A percentile compares a stretch with the other conserved stretches of the same genome.
phyloP scores from a whole-genome alignment of 305 asterid genomes.

The Fraxinus greggii region DNA sequence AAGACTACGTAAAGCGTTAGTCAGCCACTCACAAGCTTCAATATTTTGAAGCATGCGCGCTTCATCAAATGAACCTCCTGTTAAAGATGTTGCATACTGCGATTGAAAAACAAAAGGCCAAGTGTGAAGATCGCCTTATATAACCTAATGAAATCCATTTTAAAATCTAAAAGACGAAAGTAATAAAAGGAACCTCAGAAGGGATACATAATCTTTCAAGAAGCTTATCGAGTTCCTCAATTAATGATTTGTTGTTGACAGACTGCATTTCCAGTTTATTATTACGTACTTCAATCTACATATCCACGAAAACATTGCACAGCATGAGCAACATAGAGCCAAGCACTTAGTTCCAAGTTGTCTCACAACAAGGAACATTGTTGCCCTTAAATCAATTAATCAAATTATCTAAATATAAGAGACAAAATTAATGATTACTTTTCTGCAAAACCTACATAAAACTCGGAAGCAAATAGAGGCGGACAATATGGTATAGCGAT shows the following conservation, averaged over 20 bases:
- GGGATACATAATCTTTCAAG: conserved; percentile 84
- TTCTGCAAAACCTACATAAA: conserved; percentile 4
- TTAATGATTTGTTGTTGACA: conserved; percentile 73
- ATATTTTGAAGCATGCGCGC: conserved; percentile 88
- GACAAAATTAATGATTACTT: conserved; percentile 5
- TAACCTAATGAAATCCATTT: conserved; percentile 15
- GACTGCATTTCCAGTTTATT: conserved; percentile 99
- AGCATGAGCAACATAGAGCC: conserved; percentile 29
- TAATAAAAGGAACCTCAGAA: conserved; percentile 59
- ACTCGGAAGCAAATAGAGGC: conserved; percentile 20
- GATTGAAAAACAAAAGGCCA: conserved; percentile 18
- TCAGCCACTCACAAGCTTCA: conserved; percentile 96
- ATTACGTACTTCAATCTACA: conserved; percentile 93
- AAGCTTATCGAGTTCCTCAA: conserved; percentile 95
- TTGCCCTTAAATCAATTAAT: background rate
- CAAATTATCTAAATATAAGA: conserved; percentile 9
- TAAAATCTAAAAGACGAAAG: background rate
- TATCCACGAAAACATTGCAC: conserved; percentile 22
- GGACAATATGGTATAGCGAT: conserved; percentile 1
- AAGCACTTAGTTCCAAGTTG: conserved; percentile 18
- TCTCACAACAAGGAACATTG: background rate
- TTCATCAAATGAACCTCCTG: conserved; percentile 94
- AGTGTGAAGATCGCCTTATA: conserved; percentile 11
- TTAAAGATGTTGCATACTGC: conserved; percentile 78
- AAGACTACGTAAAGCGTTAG: conserved; percentile 66